Base-by-base conservation (phyloP, 2,329 filamentous ascomycete species). In the Hymenoscyphus linearis region DNA sequence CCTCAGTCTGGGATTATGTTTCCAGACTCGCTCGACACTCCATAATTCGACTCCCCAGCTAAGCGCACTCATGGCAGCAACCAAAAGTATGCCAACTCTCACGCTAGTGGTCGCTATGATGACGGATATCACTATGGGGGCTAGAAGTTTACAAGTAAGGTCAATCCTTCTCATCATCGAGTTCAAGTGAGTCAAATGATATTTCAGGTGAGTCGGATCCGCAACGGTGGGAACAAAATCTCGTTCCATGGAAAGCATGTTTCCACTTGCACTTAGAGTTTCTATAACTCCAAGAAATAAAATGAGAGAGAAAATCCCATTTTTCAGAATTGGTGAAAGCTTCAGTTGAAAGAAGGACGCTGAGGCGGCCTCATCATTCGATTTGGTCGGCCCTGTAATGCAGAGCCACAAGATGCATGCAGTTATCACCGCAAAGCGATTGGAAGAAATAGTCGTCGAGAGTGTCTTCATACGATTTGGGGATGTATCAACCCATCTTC, bases 141-240 rank as follows among this genome's bases (percentile, higher is more conserved):
- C 79, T 34, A 82, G 61, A 14, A 85, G 77, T 68, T 85, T 85
- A 74, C 82, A 85, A 52, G 79, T 75, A 3, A 85, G 75, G 64
- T 85, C 82, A 62, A 85, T 84, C 7, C 81, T 75, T 59, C 82
- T 74, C 81, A 85, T 84, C 10, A 76, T 76, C 0, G 82, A 77
- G 67, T 84, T 84, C 2, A 84, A 63, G 60, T 69, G 72, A 1
- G 76, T 77, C 34, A 78, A 68, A 56, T 77, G 74, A 60, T 77
- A 77, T 4, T 69, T 62, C 14, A 67, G 60, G 0, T 72, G 72
- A 52, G 66, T 61, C 0, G 72, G 69, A 35, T 72, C 69, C 10
- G 74, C 73, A n/a, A 74, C 74, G 16, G 72, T 68, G 34, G 74
- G 69, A 13, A 79, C 73, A 77, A 78, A 80, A 65, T 80, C 78